Percentiles rank a stretch among this genome's conserved stretches.
These are phyloP conservation scores for Penicillium chermesinum DNA, from an alignment of 495 filamentous ascomycete genomes.

Conservation along the genomic window DNA sequence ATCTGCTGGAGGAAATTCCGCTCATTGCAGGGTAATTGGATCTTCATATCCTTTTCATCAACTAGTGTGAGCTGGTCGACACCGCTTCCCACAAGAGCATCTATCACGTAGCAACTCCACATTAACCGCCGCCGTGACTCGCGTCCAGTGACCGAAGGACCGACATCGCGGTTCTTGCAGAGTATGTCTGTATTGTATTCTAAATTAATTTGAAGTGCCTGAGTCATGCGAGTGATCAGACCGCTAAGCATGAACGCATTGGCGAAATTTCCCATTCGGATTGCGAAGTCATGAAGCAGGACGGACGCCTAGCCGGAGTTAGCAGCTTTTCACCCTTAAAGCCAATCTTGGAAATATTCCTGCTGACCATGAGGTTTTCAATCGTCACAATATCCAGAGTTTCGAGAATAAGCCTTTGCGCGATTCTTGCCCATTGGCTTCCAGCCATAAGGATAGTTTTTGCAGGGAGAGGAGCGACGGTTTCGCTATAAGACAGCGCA, in stretches of 20 bases:
- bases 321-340: not conserved
- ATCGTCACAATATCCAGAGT: conserved; percentile 30
- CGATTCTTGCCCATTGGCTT: conserved; percentile 26
- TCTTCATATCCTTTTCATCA: conserved; percentile 32
- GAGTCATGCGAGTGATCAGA: conserved; percentile 32
- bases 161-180: conserved; percentile 17
- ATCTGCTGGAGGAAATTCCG: conserved; percentile 25
- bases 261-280: conserved; percentile 31
- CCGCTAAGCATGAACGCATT: conserved; percentile 36
- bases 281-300: conserved; percentile 29
- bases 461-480: conserved; percentile 5
- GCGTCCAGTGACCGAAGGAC: conserved; percentile 18
- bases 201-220: conserved; percentile 34
- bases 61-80: conserved; percentile 31
- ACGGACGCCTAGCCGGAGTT: conserved; percentile 18
- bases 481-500: conserved; percentile 23
- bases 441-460: conserved; percentile 19
- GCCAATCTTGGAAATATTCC: not conserved
- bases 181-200: conserved; percentile 34
- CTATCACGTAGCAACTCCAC: conserved; percentile 38
- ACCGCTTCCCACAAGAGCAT: conserved; percentile 31
- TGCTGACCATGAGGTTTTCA: conserved; percentile 29
- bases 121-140: conserved; percentile 33
- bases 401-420: conserved; percentile 24
- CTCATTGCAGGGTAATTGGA: conserved; percentile 33